Evolutionary conservation across 441 rosid species (phyloP), one percentile per base, ranked within the genome.

Genomic region (Gossypium gossypioides): DNA sequence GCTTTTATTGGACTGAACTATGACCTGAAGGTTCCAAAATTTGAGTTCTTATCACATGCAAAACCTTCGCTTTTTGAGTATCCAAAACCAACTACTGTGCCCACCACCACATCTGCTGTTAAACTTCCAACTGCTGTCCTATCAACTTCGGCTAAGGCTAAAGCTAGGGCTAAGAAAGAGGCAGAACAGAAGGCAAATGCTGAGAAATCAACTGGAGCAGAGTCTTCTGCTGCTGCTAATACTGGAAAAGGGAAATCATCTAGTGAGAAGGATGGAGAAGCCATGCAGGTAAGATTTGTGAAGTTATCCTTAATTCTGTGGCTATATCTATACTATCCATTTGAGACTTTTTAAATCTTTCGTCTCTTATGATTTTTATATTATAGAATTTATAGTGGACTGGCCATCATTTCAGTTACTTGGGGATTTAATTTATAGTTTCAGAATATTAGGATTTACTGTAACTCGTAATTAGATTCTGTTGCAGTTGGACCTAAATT

Each of bases 101-200:
- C 96, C 8, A 86, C 99, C 7, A 74, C 93, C 25, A 80, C 91
- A 13, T 92, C 96, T 5, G 87, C 96, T 9, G 89, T 86, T 55
- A 95, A 92, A 78, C 97, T 95, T 69, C 98, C 98, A 12, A 84
- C 96, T 4, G 97, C 96, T 19, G 91, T 95, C 78, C 84, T 95
- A 75, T 95, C 99, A 37, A 92, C 97, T 13, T 92, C 99, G 4
- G 97, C 82, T 10, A 89, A 89, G 88, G 97, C 99, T 81, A 95
- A 92, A 84, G 91, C 97, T 46, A 86, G 95, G 86, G 97, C 97
- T 72, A 95, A 95, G 89, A 95, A 95, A 88, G 99, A 95, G 48
- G 98, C 99, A 13, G 99, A 95, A 25, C 93, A 80, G 77, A 95
- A 95, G 83, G 92, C 90, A 32, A 83, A 57, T 68, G 81, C 91